Conservation (phyloP, 2,329 filamentous ascomycete species). For the Hirsutella minnesotensis region DNA sequence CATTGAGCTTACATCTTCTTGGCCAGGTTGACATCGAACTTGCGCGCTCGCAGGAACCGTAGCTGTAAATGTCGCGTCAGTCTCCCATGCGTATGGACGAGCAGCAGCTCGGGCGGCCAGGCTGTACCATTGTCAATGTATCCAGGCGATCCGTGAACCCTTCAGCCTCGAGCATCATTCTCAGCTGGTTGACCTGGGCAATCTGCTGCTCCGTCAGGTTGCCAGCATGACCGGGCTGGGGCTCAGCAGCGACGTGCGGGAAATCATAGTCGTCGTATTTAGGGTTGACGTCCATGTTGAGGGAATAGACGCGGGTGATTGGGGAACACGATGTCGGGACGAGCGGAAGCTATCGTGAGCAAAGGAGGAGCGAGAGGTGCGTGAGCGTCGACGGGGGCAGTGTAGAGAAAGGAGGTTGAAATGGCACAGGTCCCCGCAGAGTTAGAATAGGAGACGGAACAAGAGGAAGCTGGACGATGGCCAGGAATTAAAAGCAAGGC, state of each 20-base stretch:
- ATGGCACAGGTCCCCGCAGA: neutral
- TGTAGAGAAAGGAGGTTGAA: neutral
- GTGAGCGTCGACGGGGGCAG: neutral
- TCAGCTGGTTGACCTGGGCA: slow-evolving; percentile 78
- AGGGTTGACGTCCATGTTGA: slow-evolving; percentile 53
- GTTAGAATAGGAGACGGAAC: neutral
- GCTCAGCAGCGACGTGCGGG: slow-evolving; percentile 62
- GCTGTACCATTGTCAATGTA: slow-evolving; percentile 72
- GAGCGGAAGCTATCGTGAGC: neutral
- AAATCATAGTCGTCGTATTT: slow-evolving; percentile 97
- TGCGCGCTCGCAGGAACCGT: slow-evolving; percentile 84
- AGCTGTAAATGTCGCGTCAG: slow-evolving; percentile 35
- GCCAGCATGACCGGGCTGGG: slow-evolving; percentile 71
- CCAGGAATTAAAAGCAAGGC: neutral
- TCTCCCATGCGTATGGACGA: neutral
- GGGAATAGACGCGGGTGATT: neutral
- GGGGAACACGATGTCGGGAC: neutral
- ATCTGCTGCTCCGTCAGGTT: slow-evolving; percentile 79
- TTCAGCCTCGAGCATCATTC: slow-evolving; percentile 70
- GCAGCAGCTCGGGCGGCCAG: neutral
- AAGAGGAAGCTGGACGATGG: neutral
- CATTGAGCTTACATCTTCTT: slow-evolving; percentile 70
- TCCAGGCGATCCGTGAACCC: slow-evolving; percentile 79
- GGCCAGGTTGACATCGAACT: slow-evolving; percentile 76
- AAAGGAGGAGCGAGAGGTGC: neutral